Conservation (phyloP, 352 stramenopile species). For the Phytophthora citricola region DNA sequence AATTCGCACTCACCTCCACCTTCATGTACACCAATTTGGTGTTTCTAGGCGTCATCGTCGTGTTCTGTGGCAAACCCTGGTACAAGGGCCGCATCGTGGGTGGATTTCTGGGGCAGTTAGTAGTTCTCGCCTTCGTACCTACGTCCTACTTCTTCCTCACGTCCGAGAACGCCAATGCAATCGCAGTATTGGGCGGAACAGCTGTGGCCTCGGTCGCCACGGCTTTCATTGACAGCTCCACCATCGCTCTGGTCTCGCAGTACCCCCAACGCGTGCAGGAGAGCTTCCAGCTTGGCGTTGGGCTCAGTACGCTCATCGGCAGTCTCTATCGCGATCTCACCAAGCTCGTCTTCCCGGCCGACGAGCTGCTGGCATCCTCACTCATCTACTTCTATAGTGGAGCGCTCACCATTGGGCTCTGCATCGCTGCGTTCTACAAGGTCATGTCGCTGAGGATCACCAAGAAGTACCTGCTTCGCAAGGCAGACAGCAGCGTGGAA, state of each 20-base stretch:
- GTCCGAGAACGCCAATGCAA: slow-evolving; percentile 67
- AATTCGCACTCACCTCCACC: slow-evolving; percentile 83
- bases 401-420: slow-evolving; percentile 79
- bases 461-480: slow-evolving; percentile 50
- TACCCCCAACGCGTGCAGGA: slow-evolving; percentile 82
- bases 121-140: slow-evolving; percentile 78
- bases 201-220: slow-evolving; percentile 74
- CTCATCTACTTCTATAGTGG: slow-evolving; percentile 89
- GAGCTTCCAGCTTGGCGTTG: slow-evolving; percentile 85
- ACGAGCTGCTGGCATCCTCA: slow-evolving; percentile 69
- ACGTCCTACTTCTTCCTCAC: slow-evolving; percentile 79
- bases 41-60: slow-evolving; percentile 72
- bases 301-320: slow-evolving; percentile 81
- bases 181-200: slow-evolving; percentile 73
- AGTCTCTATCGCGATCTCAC: slow-evolving; percentile 85
- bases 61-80: slow-evolving; percentile 63
- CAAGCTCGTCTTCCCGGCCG: slow-evolving; percentile 75
- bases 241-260: slow-evolving; percentile 83
- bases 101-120: slow-evolving; percentile 75
- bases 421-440: slow-evolving; percentile 79
- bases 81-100: slow-evolving; percentile 82
- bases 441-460: slow-evolving; percentile 66
- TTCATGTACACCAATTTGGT: slow-evolving; percentile 88
- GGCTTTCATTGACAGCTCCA: slow-evolving; percentile 84
- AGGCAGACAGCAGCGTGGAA: slow-evolving; percentile 51